These are phyloP conservation scores for Ceratobasidium sp. DNA, from an alignment of 1,284 basidiomycete species.

Conservation along the genomic window DNA sequence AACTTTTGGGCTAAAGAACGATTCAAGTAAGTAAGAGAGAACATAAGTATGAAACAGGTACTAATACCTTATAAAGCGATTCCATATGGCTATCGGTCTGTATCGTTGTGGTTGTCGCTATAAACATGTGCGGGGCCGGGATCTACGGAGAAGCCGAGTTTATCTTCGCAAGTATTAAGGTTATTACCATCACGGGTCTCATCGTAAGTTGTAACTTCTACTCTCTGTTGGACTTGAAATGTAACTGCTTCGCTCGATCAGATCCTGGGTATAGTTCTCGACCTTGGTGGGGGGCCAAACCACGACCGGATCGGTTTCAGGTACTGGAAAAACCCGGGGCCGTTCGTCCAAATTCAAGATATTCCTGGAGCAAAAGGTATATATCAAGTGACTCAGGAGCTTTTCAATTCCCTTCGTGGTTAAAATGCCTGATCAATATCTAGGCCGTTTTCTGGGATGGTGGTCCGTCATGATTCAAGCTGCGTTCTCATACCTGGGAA, in stretches of 20 bases:
- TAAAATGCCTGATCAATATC: too few relatives aligned
- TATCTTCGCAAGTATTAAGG: conserved; percentile 61
- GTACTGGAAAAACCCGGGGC: conserved; percentile 78
- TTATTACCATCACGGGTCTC: conserved; percentile 33
- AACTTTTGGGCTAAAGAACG: conserved; percentile 70
- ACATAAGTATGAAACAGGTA: too few relatives aligned
- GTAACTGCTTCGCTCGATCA: too few relatives aligned
- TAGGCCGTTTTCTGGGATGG: conserved; percentile 57
- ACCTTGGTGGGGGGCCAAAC: conserved; percentile 56
- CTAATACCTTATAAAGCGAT: too few relatives aligned
- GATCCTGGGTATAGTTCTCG: conserved; percentile 67
- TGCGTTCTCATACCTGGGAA: conserved; percentile 78
- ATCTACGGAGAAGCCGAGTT: conserved; percentile 58
- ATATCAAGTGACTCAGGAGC: too few relatives aligned
- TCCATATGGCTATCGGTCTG: conserved; percentile 65
- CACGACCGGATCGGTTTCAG: conserved; percentile 67
- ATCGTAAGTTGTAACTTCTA: too few relatives aligned
- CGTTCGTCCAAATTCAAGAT: conserved; percentile 67
- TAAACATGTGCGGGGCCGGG: conserved; percentile 50
- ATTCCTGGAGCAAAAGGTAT: too few relatives aligned
- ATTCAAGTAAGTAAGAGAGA: conserved; percentile 36
- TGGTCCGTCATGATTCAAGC: conserved; percentile 60
- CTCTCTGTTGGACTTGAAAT: conserved; percentile 69
- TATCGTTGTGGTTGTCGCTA: conserved; percentile 61
- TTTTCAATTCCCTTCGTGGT: too few relatives aligned